Evolutionary conservation across 2,329 filamentous ascomycete species (phyloP), one percentile per base, ranked within the genome.

Genomic region (Aspergillus latus): DNA sequence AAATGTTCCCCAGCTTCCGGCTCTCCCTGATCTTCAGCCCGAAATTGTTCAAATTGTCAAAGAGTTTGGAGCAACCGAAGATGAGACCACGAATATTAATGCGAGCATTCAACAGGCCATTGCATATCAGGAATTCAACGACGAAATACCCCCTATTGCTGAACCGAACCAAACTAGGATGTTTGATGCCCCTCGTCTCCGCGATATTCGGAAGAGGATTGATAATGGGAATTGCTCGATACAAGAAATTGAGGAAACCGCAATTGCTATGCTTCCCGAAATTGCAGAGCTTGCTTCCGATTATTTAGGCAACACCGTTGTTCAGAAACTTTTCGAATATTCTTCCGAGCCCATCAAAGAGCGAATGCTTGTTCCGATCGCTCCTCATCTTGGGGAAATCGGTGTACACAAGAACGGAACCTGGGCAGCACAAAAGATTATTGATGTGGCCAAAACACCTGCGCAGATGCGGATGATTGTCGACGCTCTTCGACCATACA

Each of bases 381-480:
- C 89, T 2, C 92, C 93, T 56, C 92, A 97, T 70, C 84, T 97
- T 71, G 92, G 93, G 28, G 92, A 97, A 75, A 97, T 97, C 75
- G 94, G 94, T 66, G 87, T 97, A 6, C 94, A 99, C 82, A 99
- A 99, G 84, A 99, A 99, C 68, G 94, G 94, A 60, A 99, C 94
- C 1, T 99, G 94, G 94, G 94, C 94, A 53, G 94, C 94, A 1
- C 94, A 99, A 76, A 99, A 97, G 82, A 97, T 99, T 68, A 97
- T 99, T 64, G 93, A 97, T 68, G 91, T 96, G 5, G 93, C 92
- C 72, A 91, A 94, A 76, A 91, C 89, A 0, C 86, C 88, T 5
- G 78, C 80, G 40, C 92, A 97, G 76, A 93, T 94, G 87, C 78
- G 80, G 46, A 79, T 91, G 76, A 93, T 99, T 68, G 88, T 94